A percentile compares a stretch with the other conserved stretches of the same genome.
Conservation (phyloP, 2,329 filamentous ascomycete genomes). For the Colletotrichum noveboracense region DNA sequence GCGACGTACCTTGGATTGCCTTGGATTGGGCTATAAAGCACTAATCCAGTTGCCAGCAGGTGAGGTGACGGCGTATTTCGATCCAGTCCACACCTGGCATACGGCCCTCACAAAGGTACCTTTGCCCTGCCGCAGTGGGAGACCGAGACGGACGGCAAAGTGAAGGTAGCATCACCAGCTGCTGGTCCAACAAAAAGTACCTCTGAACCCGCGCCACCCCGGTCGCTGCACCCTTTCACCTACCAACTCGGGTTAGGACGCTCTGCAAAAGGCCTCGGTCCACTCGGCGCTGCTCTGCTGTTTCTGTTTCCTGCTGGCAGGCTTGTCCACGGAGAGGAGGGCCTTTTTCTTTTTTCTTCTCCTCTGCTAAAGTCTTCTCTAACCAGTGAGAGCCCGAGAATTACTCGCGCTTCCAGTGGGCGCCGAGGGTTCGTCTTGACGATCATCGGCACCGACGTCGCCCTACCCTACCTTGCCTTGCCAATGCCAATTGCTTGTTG, state of each 20-base stretch:
- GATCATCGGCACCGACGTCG: constrained; percentile 20
- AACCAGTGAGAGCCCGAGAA: not conserved
- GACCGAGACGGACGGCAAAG: not conserved
- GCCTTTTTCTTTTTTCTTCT: not conserved
- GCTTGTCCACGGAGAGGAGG: not conserved
- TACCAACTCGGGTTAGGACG: constrained; percentile 31
- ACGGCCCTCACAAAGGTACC: not conserved
- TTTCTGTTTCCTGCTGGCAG: not conserved
- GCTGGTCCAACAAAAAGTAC: constrained; percentile 9
- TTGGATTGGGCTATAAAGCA: not conserved
- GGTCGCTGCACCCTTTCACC: constrained; percentile 28
- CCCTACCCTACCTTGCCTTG: not conserved
- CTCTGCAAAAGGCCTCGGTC: constrained; percentile 26
- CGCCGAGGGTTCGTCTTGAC: constrained; percentile 13
- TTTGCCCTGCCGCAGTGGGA: not conserved
- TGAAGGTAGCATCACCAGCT: not conserved
- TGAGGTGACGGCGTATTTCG: not conserved
- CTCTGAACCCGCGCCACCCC: constrained; percentile 14
- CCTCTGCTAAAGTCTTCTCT: not conserved
- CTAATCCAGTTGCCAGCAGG: not conserved
- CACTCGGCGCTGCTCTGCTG: constrained; percentile 21
- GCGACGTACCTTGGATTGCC: not conserved
- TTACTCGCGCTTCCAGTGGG: not conserved
- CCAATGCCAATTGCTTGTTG: not conserved
- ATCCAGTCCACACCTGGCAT: not conserved